These are phyloP conservation scores for Alternaria infectoria DNA, from an alignment of 2,329 filamentous ascomycete species.

Conservation along the genomic window DNA sequence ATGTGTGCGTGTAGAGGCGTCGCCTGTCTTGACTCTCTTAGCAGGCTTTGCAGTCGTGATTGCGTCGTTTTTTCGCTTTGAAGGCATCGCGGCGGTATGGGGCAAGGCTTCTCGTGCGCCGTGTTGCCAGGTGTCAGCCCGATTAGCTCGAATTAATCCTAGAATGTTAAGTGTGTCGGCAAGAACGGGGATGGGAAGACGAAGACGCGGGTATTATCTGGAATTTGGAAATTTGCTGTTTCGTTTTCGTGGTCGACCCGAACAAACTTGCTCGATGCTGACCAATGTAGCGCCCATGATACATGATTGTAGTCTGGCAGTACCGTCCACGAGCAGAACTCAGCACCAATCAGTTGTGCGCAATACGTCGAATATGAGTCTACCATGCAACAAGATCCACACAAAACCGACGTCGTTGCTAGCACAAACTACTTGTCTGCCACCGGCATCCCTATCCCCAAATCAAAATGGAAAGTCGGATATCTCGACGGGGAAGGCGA, in stretches of 20 bases:
- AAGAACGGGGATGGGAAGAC: background rate
- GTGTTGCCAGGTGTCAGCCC: background rate
- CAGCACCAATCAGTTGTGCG: background rate
- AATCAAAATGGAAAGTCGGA: constrained; percentile 1
- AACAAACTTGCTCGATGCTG: background rate
- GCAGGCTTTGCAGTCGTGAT: background rate
- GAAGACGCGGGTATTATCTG: background rate
- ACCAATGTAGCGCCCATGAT: background rate
- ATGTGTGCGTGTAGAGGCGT: background rate
- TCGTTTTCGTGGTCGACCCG: background rate
- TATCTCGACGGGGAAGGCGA: constrained; percentile 68
- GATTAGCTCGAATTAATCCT: background rate
- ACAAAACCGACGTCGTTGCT: constrained; percentile 13
- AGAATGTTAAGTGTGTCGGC: background rate
- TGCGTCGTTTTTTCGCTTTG: background rate
- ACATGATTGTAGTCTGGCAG: background rate
- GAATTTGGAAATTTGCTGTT: background rate
- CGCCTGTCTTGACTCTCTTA: background rate
- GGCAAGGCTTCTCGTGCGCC: background rate
- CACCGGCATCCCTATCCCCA: constrained; percentile 12
- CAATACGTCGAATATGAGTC: background rate
- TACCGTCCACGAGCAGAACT: background rate
- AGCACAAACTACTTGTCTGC: constrained; percentile 26
- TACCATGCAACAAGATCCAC: background rate
- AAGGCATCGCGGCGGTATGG: background rate